These are phyloP conservation scores for Aspergillus hiratsukae DNA, from an alignment of 2,329 filamentous ascomycete genomes.

Conservation along the genomic window DNA sequence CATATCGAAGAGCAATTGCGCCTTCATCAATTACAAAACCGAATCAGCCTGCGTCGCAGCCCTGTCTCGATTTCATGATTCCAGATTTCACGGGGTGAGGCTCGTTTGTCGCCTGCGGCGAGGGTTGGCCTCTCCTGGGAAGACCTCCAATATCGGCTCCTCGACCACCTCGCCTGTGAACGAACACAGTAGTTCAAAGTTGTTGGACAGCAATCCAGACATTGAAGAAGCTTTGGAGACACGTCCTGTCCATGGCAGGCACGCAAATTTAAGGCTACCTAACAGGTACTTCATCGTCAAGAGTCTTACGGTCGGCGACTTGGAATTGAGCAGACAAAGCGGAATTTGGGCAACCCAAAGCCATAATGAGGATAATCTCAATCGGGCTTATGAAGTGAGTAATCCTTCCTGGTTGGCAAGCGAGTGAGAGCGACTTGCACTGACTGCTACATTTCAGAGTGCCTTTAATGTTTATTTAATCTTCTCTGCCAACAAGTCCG, in stretches of 20 bases:
- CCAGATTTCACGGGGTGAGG: constrained; percentile 77
- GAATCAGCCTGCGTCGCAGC: constrained; percentile 71
- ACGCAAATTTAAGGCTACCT: constrained; percentile 39
- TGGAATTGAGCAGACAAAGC: constrained; percentile 81
- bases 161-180: constrained; percentile 50
- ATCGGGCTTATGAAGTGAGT: constrained; percentile 73
- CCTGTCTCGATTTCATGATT: constrained; percentile 83
- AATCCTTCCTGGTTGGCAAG: neutral
- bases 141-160: constrained; percentile 25
- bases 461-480: constrained; percentile 84
- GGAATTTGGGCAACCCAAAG: constrained; percentile 92
- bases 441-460: constrained; percentile 45
- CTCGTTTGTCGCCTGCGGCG: constrained; percentile 78
- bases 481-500: constrained; percentile 96
- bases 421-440: neutral
- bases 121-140: constrained; percentile 42
- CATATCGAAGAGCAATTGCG: constrained; percentile 95
- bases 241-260: constrained; percentile 8
- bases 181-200: constrained; percentile 16
- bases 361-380: constrained; percentile 82
- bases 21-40: constrained; percentile 90
- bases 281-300: constrained; percentile 92
- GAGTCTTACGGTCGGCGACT: constrained; percentile 83
- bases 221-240: constrained; percentile 10
- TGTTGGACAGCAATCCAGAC: neutral